These are phyloP conservation scores for Xanthoconium separans DNA, from an alignment of 1,284 basidiomycete species.

Conservation along the genomic window DNA sequence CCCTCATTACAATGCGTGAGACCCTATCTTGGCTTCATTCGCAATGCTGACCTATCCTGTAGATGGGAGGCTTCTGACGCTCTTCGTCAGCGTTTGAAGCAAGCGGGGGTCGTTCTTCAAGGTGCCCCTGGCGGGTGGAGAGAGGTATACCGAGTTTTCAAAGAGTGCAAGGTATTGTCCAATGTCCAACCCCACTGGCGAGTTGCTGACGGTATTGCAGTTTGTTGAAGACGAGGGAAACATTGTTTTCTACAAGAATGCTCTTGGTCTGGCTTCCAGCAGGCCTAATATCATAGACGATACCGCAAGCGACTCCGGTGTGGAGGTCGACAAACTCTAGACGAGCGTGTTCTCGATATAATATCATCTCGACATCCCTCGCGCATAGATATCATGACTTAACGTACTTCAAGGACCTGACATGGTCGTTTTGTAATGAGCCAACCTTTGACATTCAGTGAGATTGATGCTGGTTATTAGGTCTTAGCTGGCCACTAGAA, in stretches of 20 bases:
- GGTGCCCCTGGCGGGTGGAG: slow-evolving; percentile 74
- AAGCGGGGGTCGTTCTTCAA: slow-evolving; percentile 57
- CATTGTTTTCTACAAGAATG: slow-evolving; percentile 92
- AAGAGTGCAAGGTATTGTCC: slow-evolving; percentile 63
- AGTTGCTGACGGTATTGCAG: slow-evolving; percentile 35
- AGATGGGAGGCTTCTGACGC: slow-evolving; percentile 92
- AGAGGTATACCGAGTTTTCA: slow-evolving; percentile 75
- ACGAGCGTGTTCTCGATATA: slow-evolving; percentile 11
- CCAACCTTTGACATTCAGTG: neutral
- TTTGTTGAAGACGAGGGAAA: slow-evolving; percentile 94
- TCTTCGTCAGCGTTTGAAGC: slow-evolving; percentile 77
- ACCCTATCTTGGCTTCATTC: neutral
- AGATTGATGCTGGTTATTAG: neutral
- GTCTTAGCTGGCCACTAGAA: neutral
- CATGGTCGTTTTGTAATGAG: slow-evolving; percentile 1
- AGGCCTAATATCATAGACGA: slow-evolving; percentile 63
- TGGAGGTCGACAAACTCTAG: slow-evolving; percentile 61
- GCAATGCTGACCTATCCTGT: slow-evolving; percentile 4
- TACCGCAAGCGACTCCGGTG: slow-evolving; percentile 79
- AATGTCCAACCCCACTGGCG: neutral
- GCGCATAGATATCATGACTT: slow-evolving; percentile 13
- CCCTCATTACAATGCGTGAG: slow-evolving; percentile 84
- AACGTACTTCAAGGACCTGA: neutral
- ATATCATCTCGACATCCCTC: neutral
- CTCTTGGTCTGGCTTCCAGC: slow-evolving; percentile 71